A percentile compares a stretch with the other conserved stretches of the same genome.
Evolutionary conservation across 108 stramenopile genomes (phyloP).

Genomic region (Conticribra guillardii): DNA sequence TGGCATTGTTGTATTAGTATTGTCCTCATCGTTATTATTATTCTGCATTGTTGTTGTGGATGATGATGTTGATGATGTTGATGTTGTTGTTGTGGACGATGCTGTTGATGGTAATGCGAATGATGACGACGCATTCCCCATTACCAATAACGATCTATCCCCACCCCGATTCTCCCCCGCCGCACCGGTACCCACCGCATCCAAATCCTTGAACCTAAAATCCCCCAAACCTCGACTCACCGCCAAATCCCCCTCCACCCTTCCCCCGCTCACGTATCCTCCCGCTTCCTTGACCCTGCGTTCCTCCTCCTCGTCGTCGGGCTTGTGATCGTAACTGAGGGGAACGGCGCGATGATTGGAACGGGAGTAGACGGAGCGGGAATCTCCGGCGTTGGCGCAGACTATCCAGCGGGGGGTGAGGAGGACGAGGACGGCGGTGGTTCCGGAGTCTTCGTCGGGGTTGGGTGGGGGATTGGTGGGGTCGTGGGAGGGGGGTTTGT

Average conservation of each 20-base stretch:
- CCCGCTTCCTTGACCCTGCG: slow-evolving; percentile 67
- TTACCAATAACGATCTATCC: neutral
- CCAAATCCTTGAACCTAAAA: slow-evolving; percentile 81
- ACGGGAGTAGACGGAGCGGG: slow-evolving; percentile 72
- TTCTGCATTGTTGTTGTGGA: neutral
- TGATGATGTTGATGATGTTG: too few species aligned
- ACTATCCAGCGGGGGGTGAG: slow-evolving; percentile 86
- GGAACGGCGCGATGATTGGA: slow-evolving; percentile 53
- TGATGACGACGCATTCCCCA: too few species aligned
- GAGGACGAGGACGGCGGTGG: slow-evolving; percentile 86
- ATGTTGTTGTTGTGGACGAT: too few species aligned
- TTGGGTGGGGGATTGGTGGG: neutral
- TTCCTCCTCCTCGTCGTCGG: slow-evolving; percentile 70
- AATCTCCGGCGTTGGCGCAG: slow-evolving; percentile 97
- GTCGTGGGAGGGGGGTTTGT: neutral
- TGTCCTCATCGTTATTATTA: slow-evolving; percentile 1
- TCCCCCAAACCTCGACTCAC: slow-evolving; percentile 91
- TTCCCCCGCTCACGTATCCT: slow-evolving; percentile 72
- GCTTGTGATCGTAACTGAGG: slow-evolving; percentile 93
- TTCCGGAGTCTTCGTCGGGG: slow-evolving; percentile 67
- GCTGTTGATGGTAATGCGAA: too few species aligned
- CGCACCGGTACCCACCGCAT: slow-evolving; percentile 36
- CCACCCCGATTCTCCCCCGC: slow-evolving; percentile 25
- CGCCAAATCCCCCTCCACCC: slow-evolving; percentile 94
- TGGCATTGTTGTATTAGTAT: slow-evolving; percentile 17